phyloP scores from a whole-genome alignment of 2,329 filamentous ascomycete species.

The Xylariaceae sp. region DNA sequence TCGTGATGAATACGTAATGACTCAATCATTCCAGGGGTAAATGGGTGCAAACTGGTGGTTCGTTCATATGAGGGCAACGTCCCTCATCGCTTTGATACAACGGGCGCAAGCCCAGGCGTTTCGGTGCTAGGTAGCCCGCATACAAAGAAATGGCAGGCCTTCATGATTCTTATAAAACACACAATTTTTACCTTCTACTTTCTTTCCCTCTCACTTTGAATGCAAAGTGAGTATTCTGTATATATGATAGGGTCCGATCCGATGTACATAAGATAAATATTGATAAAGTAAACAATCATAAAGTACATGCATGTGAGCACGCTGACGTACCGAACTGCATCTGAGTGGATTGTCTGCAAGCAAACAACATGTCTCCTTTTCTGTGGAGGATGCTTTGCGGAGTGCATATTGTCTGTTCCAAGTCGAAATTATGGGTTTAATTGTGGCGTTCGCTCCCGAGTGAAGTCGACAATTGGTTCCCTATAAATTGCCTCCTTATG shows the following conservation, averaged over 20 bases:
- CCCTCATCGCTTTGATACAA: slow-evolving; percentile 5
- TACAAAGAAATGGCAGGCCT: slow-evolving; percentile 10
- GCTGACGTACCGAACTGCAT: background rate
- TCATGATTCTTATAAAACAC: slow-evolving; percentile 26
- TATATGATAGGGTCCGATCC: background rate
- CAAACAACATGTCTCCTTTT: background rate
- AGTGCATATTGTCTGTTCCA: no score
- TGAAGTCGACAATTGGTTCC: background rate
- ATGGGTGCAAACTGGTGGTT: slow-evolving; percentile 14
- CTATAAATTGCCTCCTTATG: background rate
- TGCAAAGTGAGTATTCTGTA: slow-evolving; percentile 1
- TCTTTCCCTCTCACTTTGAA: slow-evolving; percentile 14
- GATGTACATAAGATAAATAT: slow-evolving; percentile 15
- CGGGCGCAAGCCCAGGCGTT: slow-evolving; percentile 4
- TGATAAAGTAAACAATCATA: background rate
- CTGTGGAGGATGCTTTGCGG: background rate
- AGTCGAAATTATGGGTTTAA: background rate
- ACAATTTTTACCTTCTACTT: slow-evolving; percentile 20
- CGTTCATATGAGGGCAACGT: slow-evolving; percentile 4
- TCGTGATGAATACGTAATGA: slow-evolving; percentile 18
- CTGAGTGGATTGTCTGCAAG: background rate
- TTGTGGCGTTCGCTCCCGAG: background rate
- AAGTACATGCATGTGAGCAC: background rate
- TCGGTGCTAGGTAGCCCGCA: background rate
- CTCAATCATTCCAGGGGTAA: slow-evolving; percentile 11